Evolutionary conservation across 192 early-diverging fungal species (phyloP).

Genomic region (Cetraspora pellucida): DNA sequence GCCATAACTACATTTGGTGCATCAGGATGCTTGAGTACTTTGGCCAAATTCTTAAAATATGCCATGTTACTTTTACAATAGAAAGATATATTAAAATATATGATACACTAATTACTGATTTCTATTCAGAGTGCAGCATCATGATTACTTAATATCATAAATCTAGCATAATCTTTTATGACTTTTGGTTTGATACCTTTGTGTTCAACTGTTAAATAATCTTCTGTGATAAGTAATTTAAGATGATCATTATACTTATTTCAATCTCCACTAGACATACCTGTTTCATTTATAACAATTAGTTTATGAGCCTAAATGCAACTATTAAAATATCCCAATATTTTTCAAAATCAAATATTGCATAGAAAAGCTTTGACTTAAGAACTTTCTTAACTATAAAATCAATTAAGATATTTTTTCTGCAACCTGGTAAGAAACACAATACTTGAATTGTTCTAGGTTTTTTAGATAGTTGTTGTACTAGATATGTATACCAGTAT

Average conservation of each 20-base stretch:
- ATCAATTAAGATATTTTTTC: constrained; percentile 30
- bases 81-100: not conserved
- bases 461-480: not conserved
- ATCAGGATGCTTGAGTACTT: not conserved
- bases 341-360: constrained; percentile 13
- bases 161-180: constrained; percentile 13
- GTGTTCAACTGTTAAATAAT: constrained; percentile 2
- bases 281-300: constrained; percentile 12
- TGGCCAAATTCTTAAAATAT: not conserved
- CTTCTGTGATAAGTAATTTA: not conserved
- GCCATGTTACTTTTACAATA: not conserved
- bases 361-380: constrained; percentile 8
- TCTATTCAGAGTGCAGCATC: not conserved
- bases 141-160: constrained; percentile 15
- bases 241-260: too few species aligned
- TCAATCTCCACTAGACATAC: not conserved
- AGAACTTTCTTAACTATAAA: constrained; percentile 5
- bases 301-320: not conserved
- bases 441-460: not conserved
- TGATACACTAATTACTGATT: not conserved
- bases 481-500: not conserved
- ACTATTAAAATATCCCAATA: not conserved
- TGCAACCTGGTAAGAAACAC: not conserved
- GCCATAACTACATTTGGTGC: not conserved
- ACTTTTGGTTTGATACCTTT: not conserved